Percentiles rank a stretch among this genome's conserved stretches.
phyloP scores from a whole-genome alignment of 2,329 filamentous ascomycete genomes.

The Pestalotiopsis sp. region DNA sequence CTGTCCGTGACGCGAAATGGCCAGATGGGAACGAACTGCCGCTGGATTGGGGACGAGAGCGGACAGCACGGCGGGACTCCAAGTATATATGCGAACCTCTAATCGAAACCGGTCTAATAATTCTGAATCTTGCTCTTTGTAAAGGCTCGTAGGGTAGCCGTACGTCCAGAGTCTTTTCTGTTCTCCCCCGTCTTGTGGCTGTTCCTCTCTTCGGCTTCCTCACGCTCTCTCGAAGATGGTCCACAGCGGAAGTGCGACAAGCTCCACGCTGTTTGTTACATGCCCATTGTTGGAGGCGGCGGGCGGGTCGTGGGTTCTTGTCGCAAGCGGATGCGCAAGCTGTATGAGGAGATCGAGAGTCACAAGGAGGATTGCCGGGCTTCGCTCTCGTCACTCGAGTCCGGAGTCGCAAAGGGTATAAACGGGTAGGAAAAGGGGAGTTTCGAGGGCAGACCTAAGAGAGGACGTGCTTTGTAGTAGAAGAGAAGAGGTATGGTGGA shows the following conservation, averaged over 20 bases:
- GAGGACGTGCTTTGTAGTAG: slow-evolving; percentile 7
- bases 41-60: neutral
- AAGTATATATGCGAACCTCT: slow-evolving; percentile 15
- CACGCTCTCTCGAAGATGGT: slow-evolving; percentile 10
- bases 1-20: neutral
- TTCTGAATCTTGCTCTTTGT: neutral
- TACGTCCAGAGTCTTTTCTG: neutral
- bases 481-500: slow-evolving; percentile 8
- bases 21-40: neutral
- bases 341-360: neutral
- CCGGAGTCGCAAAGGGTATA: neutral
- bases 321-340: slow-evolving; percentile 13
- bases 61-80: neutral
- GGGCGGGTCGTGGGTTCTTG: neutral
- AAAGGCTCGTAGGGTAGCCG: neutral
- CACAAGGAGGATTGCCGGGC: neutral
- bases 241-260: slow-evolving; percentile 14
- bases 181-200: neutral
- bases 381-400: slow-evolving; percentile 11
- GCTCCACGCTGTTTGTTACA: slow-evolving; percentile 13
- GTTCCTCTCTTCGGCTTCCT: slow-evolving; percentile 9
- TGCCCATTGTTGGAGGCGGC: slow-evolving; percentile 13
- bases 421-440: neutral
- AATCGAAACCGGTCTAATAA: slow-evolving; percentile 13
- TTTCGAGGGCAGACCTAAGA: neutral